Percentiles rank a stretch among this genome's conserved stretches.
Evolutionary conservation across 495 filamentous ascomycete species (phyloP).

Genomic region (Penicillium tannophilum): DNA sequence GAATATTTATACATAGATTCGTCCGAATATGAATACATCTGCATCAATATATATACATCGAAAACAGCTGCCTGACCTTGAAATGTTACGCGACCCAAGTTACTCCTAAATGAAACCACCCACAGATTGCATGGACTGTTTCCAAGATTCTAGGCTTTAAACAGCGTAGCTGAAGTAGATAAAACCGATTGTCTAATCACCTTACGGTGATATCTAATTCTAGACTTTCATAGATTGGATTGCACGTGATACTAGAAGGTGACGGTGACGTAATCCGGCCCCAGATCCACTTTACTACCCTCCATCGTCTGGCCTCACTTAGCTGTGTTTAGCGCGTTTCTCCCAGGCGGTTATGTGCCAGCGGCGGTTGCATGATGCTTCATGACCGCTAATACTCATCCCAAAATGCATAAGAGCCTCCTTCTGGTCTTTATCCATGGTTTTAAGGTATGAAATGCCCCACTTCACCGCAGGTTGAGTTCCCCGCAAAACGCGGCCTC

Average conservation of each 20-base stretch:
- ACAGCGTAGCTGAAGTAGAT: no score
- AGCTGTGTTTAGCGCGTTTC: background rate
- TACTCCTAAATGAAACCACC: no score
- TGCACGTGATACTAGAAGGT: background rate
- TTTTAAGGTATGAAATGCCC: conserved; percentile 72
- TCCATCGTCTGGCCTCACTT: background rate
- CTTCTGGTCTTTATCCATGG: conserved; percentile 94
- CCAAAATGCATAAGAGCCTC: conserved; percentile 80
- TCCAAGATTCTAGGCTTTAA: no score
- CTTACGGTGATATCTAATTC: no score
- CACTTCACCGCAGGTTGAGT: background rate
- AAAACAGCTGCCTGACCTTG: no score
- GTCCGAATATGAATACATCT: no score
- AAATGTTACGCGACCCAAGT: no score
- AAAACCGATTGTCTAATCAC: no score
- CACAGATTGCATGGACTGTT: no score
- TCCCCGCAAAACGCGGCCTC: conserved; percentile 14
- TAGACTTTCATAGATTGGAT: no score
- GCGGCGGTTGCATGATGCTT: conserved; percentile 4
- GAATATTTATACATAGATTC: background rate
- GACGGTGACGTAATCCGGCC: background rate
- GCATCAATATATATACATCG: no score
- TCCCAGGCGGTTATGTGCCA: conserved; percentile 2
- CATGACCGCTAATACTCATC: background rate
- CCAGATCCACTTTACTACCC: background rate